These are phyloP conservation scores for Diplodia mutila DNA, from an alignment of 2,329 filamentous ascomycete species.

Conservation along the genomic window DNA sequence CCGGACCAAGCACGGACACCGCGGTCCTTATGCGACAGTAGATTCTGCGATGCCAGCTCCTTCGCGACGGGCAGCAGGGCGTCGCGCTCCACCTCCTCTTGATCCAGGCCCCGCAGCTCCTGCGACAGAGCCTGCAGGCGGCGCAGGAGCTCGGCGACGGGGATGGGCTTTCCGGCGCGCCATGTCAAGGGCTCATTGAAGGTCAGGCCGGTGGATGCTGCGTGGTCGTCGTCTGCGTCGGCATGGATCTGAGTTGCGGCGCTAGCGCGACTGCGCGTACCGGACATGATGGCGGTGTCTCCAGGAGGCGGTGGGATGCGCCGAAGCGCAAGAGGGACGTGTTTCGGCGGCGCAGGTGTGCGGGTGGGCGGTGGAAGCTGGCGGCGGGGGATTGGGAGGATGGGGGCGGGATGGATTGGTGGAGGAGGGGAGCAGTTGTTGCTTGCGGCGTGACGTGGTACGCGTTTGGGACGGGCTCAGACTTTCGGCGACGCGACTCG, in stretches of 20 bases:
- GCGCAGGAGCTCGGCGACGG: conserved; percentile 77
- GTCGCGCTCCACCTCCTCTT: conserved; percentile 81
- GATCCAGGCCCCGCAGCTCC: conserved; percentile 83
- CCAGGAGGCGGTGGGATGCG: conserved; percentile 22
- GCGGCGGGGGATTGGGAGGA: conserved; percentile 2
- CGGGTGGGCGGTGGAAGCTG: background rate
- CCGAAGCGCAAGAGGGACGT: conserved; percentile 13
- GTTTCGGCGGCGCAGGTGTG: background rate
- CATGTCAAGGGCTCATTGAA: conserved; percentile 90
- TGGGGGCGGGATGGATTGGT: background rate
- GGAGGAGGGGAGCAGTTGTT: conserved; percentile 11
- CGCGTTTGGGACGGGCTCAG: conserved; percentile 23
- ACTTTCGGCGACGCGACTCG: conserved; percentile 26
- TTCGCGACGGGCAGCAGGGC: conserved; percentile 83
- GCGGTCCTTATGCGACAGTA: conserved; percentile 88
- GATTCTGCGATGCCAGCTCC: conserved; percentile 78
- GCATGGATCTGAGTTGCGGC: conserved; percentile 38
- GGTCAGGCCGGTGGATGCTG: conserved; percentile 53
- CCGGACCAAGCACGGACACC: conserved; percentile 89
- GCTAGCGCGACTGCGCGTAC: conserved; percentile 44
- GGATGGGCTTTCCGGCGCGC: conserved; percentile 87
- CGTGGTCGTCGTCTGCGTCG: conserved; percentile 23
- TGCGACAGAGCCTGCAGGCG: conserved; percentile 79
- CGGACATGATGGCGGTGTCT: conserved; percentile 27
- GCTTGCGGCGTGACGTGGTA: conserved; percentile 24